Conservation (phyloP, 768 basidiomycete genomes). For the Suillus brevipes region DNA sequence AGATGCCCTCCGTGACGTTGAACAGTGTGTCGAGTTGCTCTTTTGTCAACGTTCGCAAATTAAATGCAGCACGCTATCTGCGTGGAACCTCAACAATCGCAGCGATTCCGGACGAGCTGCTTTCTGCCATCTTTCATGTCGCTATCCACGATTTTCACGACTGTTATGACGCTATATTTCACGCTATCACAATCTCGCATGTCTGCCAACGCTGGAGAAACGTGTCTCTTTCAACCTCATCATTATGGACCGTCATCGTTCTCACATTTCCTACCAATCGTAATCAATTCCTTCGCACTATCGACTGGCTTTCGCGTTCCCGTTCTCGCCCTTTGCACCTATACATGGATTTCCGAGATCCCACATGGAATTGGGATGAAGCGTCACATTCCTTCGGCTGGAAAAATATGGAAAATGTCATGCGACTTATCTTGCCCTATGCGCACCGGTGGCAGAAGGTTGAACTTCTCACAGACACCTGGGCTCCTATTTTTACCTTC, state of each 20-base stretch:
- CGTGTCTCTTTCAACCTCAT: constrained; percentile 44
- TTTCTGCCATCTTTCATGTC: constrained; percentile 37
- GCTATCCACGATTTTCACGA: constrained; percentile 30
- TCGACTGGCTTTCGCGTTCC: constrained; percentile 47
- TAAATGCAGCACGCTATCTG: neutral
- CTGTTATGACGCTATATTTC: constrained; percentile 24
- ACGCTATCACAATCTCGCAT: constrained; percentile 42
- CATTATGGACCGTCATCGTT: constrained; percentile 52
- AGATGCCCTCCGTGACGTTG: neutral
- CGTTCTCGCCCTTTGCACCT: constrained; percentile 47
- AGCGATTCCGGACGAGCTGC: constrained; percentile 37
- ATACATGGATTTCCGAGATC: constrained; percentile 59
- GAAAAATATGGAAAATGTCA: constrained; percentile 44
- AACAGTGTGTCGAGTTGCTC: neutral
- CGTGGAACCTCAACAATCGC: neutral
- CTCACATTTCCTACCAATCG: constrained; percentile 45
- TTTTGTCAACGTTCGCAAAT: constrained; percentile 2
- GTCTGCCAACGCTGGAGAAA: constrained; percentile 53
- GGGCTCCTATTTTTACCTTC: constrained; percentile 57
- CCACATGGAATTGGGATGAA: constrained; percentile 53
- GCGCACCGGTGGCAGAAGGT: constrained; percentile 47
- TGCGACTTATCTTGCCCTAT: constrained; percentile 47
- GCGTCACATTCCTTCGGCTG: constrained; percentile 44
- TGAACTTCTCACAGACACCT: constrained; percentile 59
- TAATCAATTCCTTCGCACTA: constrained; percentile 37